phyloP scores from a whole-genome alignment of 176 grass and related monocot genomes.

The Poa annua region DNA sequence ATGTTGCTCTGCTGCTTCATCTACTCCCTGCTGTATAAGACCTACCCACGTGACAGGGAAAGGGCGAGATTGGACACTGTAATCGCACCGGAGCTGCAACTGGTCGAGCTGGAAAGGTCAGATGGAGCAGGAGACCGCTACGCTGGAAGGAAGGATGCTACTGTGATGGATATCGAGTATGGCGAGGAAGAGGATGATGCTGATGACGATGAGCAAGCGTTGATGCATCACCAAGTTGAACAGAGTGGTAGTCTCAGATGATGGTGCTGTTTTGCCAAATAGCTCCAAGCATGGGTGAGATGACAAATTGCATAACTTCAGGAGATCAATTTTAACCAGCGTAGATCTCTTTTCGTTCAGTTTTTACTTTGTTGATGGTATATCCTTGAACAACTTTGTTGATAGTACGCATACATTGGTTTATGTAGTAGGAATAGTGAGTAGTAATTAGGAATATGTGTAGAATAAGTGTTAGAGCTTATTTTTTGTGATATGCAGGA shows the following conservation, averaged over 20 bases:
- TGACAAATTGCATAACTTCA: not conserved
- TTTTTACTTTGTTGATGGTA: not conserved
- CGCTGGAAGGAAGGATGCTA: conserved; percentile 35
- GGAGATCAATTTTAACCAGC: not conserved
- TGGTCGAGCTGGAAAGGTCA: conserved; percentile 53
- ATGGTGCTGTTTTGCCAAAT: not conserved
- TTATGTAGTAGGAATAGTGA: not conserved
- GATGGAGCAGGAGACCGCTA: not conserved
- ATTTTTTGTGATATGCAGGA: not conserved
- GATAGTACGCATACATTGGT: not conserved
- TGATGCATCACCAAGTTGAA: conserved; percentile 46
- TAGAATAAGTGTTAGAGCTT: not conserved
- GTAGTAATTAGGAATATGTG: not conserved
- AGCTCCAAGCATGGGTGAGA: not conserved
- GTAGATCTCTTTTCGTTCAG: not conserved
- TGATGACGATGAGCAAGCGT: conserved; percentile 44
- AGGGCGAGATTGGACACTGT: conserved; percentile 78
- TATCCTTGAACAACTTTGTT: too few species aligned
- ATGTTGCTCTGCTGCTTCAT: conserved; percentile 86
- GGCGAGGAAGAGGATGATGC: conserved; percentile 43
- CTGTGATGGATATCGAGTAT: conserved; percentile 59
- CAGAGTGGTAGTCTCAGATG: not conserved
- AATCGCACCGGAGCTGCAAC: conserved; percentile 66
- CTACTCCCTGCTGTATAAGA: conserved; percentile 70
- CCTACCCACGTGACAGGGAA: conserved; percentile 79